Conservation (phyloP, 108 stramenopile genomes). For the Cyclotella kingstonii region DNA sequence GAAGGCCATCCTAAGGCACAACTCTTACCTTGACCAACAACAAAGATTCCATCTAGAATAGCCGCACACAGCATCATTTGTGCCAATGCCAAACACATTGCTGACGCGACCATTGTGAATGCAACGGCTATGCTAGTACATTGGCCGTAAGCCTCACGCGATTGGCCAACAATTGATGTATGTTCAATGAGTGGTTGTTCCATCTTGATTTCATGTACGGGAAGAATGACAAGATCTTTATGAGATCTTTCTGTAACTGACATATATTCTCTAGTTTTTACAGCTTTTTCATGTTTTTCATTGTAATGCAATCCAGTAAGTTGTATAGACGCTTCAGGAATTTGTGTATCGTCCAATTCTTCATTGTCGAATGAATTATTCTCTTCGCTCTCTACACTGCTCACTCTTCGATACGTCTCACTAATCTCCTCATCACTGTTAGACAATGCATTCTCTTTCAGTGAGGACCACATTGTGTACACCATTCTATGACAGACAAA, state of each 20-base stretch:
- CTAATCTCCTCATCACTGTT: neutral
- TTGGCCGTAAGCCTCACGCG: conserved; percentile 21
- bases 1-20: conserved; percentile 30
- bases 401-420: neutral
- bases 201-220: no score
- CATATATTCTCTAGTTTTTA: neutral
- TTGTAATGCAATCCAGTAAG: conserved; percentile 7
- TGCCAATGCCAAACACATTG: conserved; percentile 20
- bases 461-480: conserved; percentile 34
- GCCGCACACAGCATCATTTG: conserved; percentile 43
- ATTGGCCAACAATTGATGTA: conserved; percentile 37
- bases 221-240: no score
- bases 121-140: conserved; percentile 16
- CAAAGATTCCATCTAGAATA: conserved; percentile 37
- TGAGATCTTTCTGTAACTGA: neutral
- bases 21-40: conserved; percentile 23
- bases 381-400: conserved; percentile 1
- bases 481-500: conserved; percentile 37
- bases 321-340: conserved; percentile 10
- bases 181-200: conserved; percentile 20
- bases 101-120: conserved; percentile 39
- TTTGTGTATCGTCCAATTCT: neutral
- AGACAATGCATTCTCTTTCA: conserved; percentile 5
- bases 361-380: neutral
- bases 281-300: neutral